A percentile compares a stretch with the other conserved stretches of the same genome.
Conservation (phyloP, 2,329 filamentous ascomycete species). For the Pestalotiopsis fici region DNA sequence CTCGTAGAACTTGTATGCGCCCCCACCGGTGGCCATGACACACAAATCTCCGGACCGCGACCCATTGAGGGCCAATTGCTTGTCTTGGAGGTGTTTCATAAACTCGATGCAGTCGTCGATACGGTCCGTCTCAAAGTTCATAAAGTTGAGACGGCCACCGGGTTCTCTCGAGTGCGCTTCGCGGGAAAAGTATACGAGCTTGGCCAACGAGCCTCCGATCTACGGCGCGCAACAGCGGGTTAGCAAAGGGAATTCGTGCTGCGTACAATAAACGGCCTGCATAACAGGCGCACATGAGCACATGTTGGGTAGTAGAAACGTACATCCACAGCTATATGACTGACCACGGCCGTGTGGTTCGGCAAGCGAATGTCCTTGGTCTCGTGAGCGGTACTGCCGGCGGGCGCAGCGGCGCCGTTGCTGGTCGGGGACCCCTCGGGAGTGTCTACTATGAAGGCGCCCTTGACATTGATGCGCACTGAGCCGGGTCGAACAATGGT, state of each 20-base stretch:
- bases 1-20: conserved; percentile 96
- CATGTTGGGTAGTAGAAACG: not conserved
- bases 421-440: conserved; percentile 62
- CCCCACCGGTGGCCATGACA: conserved; percentile 94
- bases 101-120: conserved; percentile 95
- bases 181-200: conserved; percentile 95
- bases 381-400: conserved; percentile 53
- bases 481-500: conserved; percentile 65
- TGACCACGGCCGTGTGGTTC: conserved; percentile 92
- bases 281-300: not conserved
- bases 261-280: not conserved
- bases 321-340: conserved; percentile 96
- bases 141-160: conserved; percentile 90
- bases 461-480: conserved; percentile 94
- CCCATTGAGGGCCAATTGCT: conserved; percentile 77
- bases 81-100: conserved; percentile 81
- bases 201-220: conserved; percentile 95
- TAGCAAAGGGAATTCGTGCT: not conserved
- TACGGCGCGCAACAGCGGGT: conserved; percentile 35
- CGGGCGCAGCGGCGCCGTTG: conserved; percentile 45
- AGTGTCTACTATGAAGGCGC: conserved; percentile 90
- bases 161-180: conserved; percentile 78
- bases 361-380: conserved; percentile 94
- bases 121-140: conserved; percentile 92
- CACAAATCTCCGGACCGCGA: conserved; percentile 72